Conservation (phyloP, 306 rosid genomes). For the Alnus glutinosa region DNA sequence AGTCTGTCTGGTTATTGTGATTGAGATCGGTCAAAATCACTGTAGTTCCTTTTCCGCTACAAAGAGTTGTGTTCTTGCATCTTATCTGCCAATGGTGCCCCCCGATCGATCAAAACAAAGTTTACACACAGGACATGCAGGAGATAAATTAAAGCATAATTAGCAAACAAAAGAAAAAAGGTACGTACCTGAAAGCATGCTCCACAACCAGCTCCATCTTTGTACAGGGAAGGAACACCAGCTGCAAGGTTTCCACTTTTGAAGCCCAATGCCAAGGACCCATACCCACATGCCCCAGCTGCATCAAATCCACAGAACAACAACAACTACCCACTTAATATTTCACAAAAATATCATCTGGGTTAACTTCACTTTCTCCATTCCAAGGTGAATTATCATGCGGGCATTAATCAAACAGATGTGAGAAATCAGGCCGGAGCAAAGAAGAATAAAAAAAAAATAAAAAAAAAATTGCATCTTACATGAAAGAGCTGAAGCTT, state of each 20-base stretch:
- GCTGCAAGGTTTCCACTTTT: conserved; percentile 64
- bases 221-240: conserved; percentile 62
- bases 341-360: conserved; percentile 8
- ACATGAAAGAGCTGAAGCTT: conserved; percentile 65
- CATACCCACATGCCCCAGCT: conserved; percentile 96
- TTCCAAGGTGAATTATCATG: background rate
- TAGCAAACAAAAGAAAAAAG: background rate
- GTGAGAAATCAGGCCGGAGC: background rate
- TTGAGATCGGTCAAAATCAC: conserved; percentile 75
- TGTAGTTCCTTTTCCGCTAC: conserved; percentile 56
- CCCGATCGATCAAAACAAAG: background rate
- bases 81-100: conserved; percentile 54
- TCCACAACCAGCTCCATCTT: conserved; percentile 85
- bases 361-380: background rate
- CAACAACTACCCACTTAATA: conserved; percentile 19
- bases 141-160: background rate
- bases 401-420: background rate
- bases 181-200: conserved; percentile 73
- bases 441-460: background rate
- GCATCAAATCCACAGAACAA: conserved; percentile 33
- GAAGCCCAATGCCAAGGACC: conserved; percentile 55
- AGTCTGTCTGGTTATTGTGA: conserved; percentile 50
- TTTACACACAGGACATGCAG: no score
- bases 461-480: background rate
- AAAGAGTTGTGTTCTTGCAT: conserved; percentile 59